Evolutionary conservation across 768 basidiomycete species (phyloP).

Genomic region (Mrakia frigida): DNA sequence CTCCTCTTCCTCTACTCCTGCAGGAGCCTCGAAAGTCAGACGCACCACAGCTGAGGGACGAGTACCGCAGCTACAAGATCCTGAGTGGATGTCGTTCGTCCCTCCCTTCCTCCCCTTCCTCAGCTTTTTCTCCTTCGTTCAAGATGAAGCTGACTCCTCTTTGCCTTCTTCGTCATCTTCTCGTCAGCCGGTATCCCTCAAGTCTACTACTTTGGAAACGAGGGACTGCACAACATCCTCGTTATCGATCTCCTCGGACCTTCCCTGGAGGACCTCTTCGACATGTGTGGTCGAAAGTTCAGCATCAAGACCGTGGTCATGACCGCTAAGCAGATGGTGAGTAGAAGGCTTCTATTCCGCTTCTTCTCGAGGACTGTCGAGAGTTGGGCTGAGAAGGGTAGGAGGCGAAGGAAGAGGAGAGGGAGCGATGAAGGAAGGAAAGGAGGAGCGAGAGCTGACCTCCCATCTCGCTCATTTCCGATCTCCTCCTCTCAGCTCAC

Average conservation of each 20-base stretch:
- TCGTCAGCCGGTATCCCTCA: slow-evolving; percentile 85
- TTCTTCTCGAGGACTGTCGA: not conserved
- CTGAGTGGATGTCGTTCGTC: slow-evolving; percentile 82
- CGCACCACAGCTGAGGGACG: slow-evolving; percentile 94
- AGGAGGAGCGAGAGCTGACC: slow-evolving; percentile 1
- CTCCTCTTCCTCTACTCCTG: not conserved
- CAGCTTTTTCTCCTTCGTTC: slow-evolving; percentile 25
- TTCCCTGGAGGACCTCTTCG: slow-evolving; percentile 93
- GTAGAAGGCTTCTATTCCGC: slow-evolving; percentile 35
- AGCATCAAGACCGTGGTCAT: slow-evolving; percentile 97
- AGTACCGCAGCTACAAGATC: slow-evolving; percentile 97
- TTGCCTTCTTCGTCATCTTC: not conserved
- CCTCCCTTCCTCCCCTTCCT: slow-evolving; percentile 29
- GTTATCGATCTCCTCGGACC: slow-evolving; percentile 97
- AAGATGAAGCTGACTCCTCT: not conserved
- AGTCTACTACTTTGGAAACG: slow-evolving; percentile 99
- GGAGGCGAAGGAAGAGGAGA: too few species aligned
- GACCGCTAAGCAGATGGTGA: slow-evolving; percentile 97
- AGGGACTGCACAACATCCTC: slow-evolving; percentile 96
- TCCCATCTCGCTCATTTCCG: not conserved
- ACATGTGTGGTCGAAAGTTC: slow-evolving; percentile 98
- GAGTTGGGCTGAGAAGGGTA: not conserved
- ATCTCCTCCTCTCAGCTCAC: slow-evolving; percentile 58
- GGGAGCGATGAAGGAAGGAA: not conserved
- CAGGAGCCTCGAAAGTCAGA: slow-evolving; percentile 78